Conservation (phyloP, 768 basidiomycete genomes). For the Boletus subcaerulescens region DNA sequence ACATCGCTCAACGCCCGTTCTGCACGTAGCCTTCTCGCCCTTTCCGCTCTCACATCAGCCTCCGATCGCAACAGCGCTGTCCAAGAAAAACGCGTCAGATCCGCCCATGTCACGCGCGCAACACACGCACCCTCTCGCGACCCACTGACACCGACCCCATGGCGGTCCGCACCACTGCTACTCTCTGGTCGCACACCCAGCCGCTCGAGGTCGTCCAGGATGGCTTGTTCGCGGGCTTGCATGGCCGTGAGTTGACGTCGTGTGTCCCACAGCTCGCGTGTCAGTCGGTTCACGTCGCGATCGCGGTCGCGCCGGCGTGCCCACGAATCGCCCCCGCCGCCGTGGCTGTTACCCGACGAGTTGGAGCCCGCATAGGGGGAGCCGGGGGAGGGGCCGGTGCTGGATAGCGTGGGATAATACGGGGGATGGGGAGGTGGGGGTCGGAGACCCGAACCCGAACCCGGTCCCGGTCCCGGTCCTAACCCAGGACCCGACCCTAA, state of each 20-base stretch:
- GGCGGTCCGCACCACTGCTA: neutral
- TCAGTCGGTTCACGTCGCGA: slow-evolving; percentile 12
- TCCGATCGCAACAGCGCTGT: slow-evolving; percentile 28
- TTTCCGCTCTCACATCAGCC: slow-evolving; percentile 37
- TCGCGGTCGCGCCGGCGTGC: neutral
- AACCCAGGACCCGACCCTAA: no score
- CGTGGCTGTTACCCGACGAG: neutral
- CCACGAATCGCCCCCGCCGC: neutral
- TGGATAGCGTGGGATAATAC: neutral
- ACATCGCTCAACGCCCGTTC: slow-evolving; percentile 48
- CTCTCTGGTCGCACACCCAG: slow-evolving; percentile 9
- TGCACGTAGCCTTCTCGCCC: slow-evolving; percentile 35
- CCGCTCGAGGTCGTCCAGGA: slow-evolving; percentile 22
- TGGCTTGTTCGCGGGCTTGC: slow-evolving; percentile 21
- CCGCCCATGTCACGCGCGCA: neutral
- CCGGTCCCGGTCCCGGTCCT: neutral
- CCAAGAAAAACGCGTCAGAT: neutral
- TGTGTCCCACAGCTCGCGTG: slow-evolving; percentile 28
- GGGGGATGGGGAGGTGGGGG: neutral
- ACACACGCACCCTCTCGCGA: slow-evolving; percentile 16
- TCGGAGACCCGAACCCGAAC: no score
- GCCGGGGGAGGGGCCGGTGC: neutral
- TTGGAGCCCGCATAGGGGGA: neutral
- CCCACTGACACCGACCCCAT: neutral
- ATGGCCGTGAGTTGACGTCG: slow-evolving; percentile 23